A percentile compares a stretch with the other conserved stretches of the same genome.
Evolutionary conservation across 345 rosid species (phyloP).

Genomic region (sweet orange (Citrus sinensis)): DVS_A1.0 CM039165.1:22274001-22274500

Average conservation of each 20-base stretch:
- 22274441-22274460: constrained; percentile 50
- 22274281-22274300: neutral
- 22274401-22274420: constrained; percentile 62
- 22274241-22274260: neutral
- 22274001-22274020: neutral
- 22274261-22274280: neutral
- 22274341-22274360: neutral
- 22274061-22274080: no score
- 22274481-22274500: neutral
- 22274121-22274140: neutral
- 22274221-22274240: neutral
- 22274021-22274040: neutral
- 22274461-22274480: constrained; percentile 5
- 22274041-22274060: neutral
- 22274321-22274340: neutral
- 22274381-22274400: constrained; percentile 14
- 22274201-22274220: neutral
- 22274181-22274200: neutral
- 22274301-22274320: neutral
- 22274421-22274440: constrained; percentile 46
- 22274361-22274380: neutral
- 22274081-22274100: no score
- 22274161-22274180: neutral
- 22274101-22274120: neutral
- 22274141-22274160: neutral